Evolutionary conservation across 257 asterid genomes (phyloP).

Genomic region (Anisodus tanguticus): DNA sequence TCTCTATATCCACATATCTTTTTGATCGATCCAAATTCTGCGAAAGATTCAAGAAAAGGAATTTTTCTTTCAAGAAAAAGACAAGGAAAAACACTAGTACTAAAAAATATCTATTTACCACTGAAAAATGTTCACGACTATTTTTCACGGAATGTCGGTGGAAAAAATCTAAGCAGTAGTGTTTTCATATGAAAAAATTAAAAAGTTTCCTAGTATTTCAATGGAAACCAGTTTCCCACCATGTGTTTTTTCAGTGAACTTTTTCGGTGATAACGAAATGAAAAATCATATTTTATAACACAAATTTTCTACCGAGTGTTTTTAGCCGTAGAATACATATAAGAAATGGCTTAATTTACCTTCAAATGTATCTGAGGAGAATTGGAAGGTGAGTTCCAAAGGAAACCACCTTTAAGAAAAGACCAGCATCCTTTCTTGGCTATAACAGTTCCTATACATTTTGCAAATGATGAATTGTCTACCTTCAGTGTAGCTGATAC

Average conservation of each 20-base stretch:
- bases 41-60: background rate
- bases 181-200: too few relatives aligned
- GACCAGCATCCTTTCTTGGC: conserved; percentile 66
- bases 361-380: conserved; percentile 44
- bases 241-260: too few relatives aligned
- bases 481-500: conserved; percentile 46
- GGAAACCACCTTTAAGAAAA: conserved; percentile 70
- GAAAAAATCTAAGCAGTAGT: too few relatives aligned
- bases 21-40: background rate
- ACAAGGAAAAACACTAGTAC: background rate
- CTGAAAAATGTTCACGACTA: too few relatives aligned
- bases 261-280: too few relatives aligned
- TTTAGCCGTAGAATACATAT: too few relatives aligned
- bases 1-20: conserved; percentile 28
- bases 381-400: conserved; percentile 43
- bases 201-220: too few relatives aligned
- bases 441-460: conserved; percentile 53
- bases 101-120: too few relatives aligned
- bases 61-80: background rate
- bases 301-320: too few relatives aligned
- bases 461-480: conserved; percentile 42
- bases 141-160: too few relatives aligned
- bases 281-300: too few relatives aligned
- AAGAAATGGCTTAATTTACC: conserved; percentile 28
- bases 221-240: too few relatives aligned